Percentiles rank a stretch among this genome's conserved stretches.
Evolutionary conservation across 805 yeast species (phyloP).

Genomic region (Dipodascopsis tothii): DNA sequence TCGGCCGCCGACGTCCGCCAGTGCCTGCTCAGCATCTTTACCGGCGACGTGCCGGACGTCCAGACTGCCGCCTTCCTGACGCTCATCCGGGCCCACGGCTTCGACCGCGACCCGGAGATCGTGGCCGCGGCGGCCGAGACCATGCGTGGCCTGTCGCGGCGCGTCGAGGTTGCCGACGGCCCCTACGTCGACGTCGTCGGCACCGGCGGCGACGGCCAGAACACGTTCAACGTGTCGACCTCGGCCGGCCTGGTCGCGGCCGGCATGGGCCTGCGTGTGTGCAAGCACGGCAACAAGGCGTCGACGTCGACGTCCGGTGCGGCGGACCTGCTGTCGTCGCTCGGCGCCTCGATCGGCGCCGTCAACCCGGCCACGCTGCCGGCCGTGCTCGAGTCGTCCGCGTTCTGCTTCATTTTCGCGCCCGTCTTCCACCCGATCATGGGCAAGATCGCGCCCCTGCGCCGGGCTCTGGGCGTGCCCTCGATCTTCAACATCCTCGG

Average conservation of each 20-base stretch:
- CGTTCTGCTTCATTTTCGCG: slow-evolving; percentile 72
- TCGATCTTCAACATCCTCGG: slow-evolving; percentile 92
- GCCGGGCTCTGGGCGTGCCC: slow-evolving; percentile 77
- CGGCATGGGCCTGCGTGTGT: slow-evolving; percentile 71
- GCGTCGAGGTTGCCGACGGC: slow-evolving; percentile 35
- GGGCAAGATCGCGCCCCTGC: slow-evolving; percentile 71
- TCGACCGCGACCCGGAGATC: slow-evolving; percentile 73
- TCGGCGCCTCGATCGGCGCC: slow-evolving; percentile 76
- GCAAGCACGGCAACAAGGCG: slow-evolving; percentile 97
- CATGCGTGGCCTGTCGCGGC: slow-evolving; percentile 55
- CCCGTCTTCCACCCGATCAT: slow-evolving; percentile 92
- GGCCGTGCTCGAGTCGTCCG: slow-evolving; percentile 39
- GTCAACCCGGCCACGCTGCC: slow-evolving; percentile 61
- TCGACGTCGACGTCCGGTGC: slow-evolving; percentile 89
- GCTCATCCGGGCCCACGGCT: slow-evolving; percentile 59
- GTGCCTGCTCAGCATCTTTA: slow-evolving; percentile 56
- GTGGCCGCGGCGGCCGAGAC: slow-evolving; percentile 82
- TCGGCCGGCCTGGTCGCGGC: slow-evolving; percentile 91
- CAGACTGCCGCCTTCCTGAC: slow-evolving; percentile 76
- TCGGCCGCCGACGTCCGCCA: slow-evolving; percentile 55
- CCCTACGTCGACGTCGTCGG: slow-evolving; percentile 88
- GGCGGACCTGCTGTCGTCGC: slow-evolving; percentile 70
- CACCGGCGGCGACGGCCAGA: slow-evolving; percentile 97
- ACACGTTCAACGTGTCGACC: slow-evolving; percentile 93
- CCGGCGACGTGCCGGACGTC: slow-evolving; percentile 54